These are phyloP conservation scores for Solanum hybrid DNA, from an alignment of 305 asterid species.

Conservation along the genomic window DNA sequence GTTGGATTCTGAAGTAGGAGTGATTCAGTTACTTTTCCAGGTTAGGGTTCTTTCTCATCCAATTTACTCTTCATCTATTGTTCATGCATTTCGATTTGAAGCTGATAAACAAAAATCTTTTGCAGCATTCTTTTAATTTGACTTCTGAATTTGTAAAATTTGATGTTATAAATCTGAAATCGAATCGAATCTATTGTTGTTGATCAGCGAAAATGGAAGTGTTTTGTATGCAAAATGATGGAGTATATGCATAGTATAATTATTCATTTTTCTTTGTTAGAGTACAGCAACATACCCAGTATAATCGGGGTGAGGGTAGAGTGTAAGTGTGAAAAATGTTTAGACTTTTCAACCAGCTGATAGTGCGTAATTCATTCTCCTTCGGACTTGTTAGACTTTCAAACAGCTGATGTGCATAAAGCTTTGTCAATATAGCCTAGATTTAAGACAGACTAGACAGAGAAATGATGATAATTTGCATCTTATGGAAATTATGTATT, in stretches of 20 bases:
- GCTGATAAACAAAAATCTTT: not conserved
- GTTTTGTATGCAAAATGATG: not conserved
- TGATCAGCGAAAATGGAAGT: not conserved
- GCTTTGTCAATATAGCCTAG: not conserved
- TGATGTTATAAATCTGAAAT: not conserved
- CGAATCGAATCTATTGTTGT: not conserved
- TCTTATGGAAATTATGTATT: not conserved
- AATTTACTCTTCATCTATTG: not conserved
- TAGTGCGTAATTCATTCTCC: not conserved
- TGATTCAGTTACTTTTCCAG: not conserved
- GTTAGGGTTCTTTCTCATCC: not conserved
- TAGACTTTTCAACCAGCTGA: not conserved
- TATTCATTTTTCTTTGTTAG: not conserved
- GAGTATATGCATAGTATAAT: not conserved
- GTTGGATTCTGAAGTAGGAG: not conserved
- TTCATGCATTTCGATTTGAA: not conserved
- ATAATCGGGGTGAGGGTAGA: not conserved
- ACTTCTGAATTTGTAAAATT: not conserved
- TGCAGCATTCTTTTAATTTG: not conserved
- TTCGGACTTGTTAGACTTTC: not conserved
- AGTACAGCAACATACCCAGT: not conserved
- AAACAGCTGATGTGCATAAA: not conserved
- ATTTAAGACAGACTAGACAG: not conserved
- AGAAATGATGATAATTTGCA: not conserved
- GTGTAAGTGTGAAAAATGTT: not conserved